phyloP scores from a whole-genome alignment of 2,329 filamentous ascomycete species.

The Aspergillus uvarum region DNA sequence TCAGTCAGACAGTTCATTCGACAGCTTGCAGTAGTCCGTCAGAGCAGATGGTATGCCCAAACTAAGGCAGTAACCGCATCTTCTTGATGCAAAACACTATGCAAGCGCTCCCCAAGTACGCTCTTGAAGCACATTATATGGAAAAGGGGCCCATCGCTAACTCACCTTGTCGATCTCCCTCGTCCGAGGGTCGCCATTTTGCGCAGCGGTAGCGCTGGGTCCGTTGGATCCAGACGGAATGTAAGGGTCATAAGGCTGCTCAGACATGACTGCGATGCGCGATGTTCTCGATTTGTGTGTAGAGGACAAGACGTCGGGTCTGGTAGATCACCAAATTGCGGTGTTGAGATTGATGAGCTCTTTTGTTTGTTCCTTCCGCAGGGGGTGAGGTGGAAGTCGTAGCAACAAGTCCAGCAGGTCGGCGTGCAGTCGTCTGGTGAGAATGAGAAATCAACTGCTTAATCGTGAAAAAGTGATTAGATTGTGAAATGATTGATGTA shows the following conservation, averaged over 20 bases:
- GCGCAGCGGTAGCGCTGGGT: slow-evolving; percentile 50
- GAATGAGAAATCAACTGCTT: slow-evolving; percentile 1
- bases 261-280: slow-evolving; percentile 50
- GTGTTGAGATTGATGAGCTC: slow-evolving; percentile 15
- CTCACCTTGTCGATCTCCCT: slow-evolving; percentile 82
- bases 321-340: slow-evolving; percentile 20
- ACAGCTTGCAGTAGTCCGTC: background rate
- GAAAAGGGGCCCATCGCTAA: slow-evolving; percentile 26
- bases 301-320: slow-evolving; percentile 14
- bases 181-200: slow-evolving; percentile 63
- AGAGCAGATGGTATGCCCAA: background rate
- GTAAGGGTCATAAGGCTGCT: slow-evolving; percentile 81
- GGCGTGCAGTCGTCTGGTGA: background rate
- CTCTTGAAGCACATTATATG: background rate
- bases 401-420: slow-evolving; percentile 1
- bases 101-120: background rate
- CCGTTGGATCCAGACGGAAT: slow-evolving; percentile 66
- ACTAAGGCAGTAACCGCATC: background rate
- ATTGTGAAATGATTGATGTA: slow-evolving; percentile 9
- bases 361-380: slow-evolving; percentile 15
- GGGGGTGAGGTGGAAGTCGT: slow-evolving; percentile 9
- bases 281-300: slow-evolving; percentile 13
- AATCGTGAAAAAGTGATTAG: background rate
- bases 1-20: background rate
- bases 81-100: background rate